A percentile compares a stretch with the other conserved stretches of the same genome.
Conservation (phyloP, 2,329 filamentous ascomycete genomes). For the Coleophoma cylindrospora region DNA sequence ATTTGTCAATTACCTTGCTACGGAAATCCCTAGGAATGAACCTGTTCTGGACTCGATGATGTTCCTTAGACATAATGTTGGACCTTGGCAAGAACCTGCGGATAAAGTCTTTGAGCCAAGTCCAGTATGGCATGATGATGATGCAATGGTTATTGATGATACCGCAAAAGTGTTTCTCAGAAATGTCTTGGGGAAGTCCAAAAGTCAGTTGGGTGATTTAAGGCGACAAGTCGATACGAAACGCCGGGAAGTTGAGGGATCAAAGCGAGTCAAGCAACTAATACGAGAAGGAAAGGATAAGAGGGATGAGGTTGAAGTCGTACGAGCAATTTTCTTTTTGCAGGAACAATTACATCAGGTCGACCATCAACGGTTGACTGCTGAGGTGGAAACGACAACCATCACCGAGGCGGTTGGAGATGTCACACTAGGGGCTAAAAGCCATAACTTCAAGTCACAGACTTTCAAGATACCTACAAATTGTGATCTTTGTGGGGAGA, state of each 20-base stretch:
- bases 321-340: constrained; percentile 75
- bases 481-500: constrained; percentile 92
- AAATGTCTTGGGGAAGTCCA: constrained; percentile 88
- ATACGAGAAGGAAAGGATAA: constrained; percentile 82
- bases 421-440: constrained; percentile 84
- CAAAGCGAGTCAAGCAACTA: constrained; percentile 67
- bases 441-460: constrained; percentile 97
- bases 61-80: constrained; percentile 91
- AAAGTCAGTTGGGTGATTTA: constrained; percentile 74
- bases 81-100: constrained; percentile 73
- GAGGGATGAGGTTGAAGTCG: constrained; percentile 80
- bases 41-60: constrained; percentile 93
- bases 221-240: constrained; percentile 82
- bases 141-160: constrained; percentile 80
- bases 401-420: constrained; percentile 91
- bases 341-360: constrained; percentile 82
- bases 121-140: constrained; percentile 95
- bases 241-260: constrained; percentile 74
- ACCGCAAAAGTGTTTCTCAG: constrained; percentile 83
- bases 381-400: constrained; percentile 88
- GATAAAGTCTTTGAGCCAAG: constrained; percentile 90
- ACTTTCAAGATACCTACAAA: constrained; percentile 99
- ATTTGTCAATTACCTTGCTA: constrained; percentile 66
- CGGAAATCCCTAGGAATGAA: constrained; percentile 82
- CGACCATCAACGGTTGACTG: constrained; percentile 78